Evolutionary conservation across 73 alveolate genomes (phyloP).

Genomic region (Stentor coeruleus): DNA sequence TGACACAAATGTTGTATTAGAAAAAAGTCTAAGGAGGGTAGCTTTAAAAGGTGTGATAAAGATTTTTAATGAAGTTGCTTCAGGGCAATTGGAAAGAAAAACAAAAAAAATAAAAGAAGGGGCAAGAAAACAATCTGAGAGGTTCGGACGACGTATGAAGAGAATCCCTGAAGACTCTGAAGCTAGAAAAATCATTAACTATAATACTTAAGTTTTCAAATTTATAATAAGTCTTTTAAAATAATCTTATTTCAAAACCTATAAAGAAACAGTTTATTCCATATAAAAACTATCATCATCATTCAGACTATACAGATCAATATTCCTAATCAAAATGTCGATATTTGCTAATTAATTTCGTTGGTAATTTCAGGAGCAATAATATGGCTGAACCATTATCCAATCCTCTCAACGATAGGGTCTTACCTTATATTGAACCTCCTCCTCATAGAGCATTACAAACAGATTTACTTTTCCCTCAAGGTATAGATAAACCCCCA

Average conservation of each 20-base stretch:
- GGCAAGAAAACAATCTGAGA: constrained; percentile 12
- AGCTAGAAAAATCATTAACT: constrained; percentile 6
- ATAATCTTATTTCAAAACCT: too few relatives aligned
- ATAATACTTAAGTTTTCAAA: too few relatives aligned
- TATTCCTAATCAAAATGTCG: too few relatives aligned
- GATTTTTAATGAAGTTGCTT: not conserved
- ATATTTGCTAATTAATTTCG: too few relatives aligned
- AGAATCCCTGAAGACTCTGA: not conserved
- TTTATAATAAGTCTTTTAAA: too few relatives aligned
- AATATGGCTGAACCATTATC: not conserved
- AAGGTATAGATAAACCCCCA: not conserved
- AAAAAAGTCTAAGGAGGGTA: not conserved
- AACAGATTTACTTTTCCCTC: not conserved
- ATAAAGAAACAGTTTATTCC: too few relatives aligned
- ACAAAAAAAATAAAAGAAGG: not conserved
- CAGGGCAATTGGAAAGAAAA: not conserved
- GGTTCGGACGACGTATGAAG: constrained; percentile 14
- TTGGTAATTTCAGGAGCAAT: constrained; percentile 2
- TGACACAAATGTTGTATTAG: constrained; percentile 1
- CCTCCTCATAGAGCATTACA: not conserved
- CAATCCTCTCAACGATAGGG: too few relatives aligned
- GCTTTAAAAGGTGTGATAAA: not conserved
- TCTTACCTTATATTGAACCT: too few relatives aligned
- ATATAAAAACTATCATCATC: too few relatives aligned
- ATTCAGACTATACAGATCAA: too few relatives aligned